These are phyloP conservation scores for Crithidia fasciculata DNA, from an alignment of 208 protist genomes.

Conservation along the genomic window DNA sequence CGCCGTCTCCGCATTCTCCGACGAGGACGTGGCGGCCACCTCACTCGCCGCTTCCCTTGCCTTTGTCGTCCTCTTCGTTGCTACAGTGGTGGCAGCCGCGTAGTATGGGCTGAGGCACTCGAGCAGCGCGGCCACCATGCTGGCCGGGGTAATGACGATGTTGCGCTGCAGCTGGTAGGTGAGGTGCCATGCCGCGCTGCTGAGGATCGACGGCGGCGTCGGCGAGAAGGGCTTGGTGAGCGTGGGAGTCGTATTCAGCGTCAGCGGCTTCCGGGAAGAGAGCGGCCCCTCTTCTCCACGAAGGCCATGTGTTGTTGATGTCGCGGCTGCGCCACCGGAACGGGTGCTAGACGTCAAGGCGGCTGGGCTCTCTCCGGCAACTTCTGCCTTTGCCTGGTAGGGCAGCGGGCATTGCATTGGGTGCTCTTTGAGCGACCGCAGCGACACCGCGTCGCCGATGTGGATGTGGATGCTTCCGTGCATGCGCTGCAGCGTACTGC, in stretches of 20 bases:
- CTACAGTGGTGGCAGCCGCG: neutral
- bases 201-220: slow-evolving; percentile 50
- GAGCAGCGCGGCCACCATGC: slow-evolving; percentile 74
- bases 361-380: no score
- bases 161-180: slow-evolving; percentile 70
- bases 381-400: slow-evolving; percentile 40
- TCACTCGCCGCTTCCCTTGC: neutral
- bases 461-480: slow-evolving; percentile 88
- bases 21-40: neutral
- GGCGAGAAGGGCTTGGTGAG: slow-evolving; percentile 9
- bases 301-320: neutral
- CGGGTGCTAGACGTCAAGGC: no score
- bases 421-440: slow-evolving; percentile 43
- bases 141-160: slow-evolving; percentile 78
- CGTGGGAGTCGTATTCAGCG: slow-evolving; percentile 25
- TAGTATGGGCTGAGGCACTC: slow-evolving; percentile 47
- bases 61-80: neutral
- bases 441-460: slow-evolving; percentile 79
- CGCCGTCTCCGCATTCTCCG: no score
- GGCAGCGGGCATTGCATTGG: slow-evolving; percentile 48
- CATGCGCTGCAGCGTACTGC: slow-evolving; percentile 48
- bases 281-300: neutral
- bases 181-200: slow-evolving; percentile 65
- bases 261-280: neutral
- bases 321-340: neutral